Conservation (phyloP, 2,329 filamentous ascomycete species). For the Fusarium temperatum region DNA sequence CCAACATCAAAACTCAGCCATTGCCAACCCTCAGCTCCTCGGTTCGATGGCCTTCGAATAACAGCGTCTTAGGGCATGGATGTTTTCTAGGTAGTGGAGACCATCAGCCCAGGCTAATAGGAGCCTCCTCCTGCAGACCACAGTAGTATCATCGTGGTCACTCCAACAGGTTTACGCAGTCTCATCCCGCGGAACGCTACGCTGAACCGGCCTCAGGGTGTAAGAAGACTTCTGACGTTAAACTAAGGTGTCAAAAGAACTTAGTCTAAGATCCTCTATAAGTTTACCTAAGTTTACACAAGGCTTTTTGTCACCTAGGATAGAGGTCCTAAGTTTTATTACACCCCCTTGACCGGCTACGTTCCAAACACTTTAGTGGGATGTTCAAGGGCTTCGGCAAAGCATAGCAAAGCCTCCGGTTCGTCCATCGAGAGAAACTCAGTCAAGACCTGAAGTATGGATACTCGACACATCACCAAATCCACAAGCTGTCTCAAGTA, state of each 20-base stretch:
- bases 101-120: conserved; percentile 26
- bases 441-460: conserved; percentile 23
- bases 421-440: not conserved
- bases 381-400: conserved; percentile 25
- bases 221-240: no score
- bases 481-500: conserved; percentile 21
- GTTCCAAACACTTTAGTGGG: conserved; percentile 30
- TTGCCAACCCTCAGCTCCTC: conserved; percentile 10
- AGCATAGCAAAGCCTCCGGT: conserved; percentile 13
- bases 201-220: conserved; percentile 3
- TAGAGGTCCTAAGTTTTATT: no score
- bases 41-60: conserved; percentile 25
- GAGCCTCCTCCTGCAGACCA: conserved; percentile 33
- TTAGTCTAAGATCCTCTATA: no score
- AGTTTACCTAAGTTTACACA: no score
- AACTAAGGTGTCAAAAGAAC: no score
- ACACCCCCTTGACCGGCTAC: conserved; percentile 7
- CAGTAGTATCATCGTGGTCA: conserved; percentile 13
- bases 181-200: conserved; percentile 24
- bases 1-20: conserved; percentile 1
- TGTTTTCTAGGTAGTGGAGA: conserved; percentile 26
- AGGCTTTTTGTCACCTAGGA: no score
- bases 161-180: conserved; percentile 23
- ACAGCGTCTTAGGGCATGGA: conserved; percentile 30
- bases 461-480: conserved; percentile 17